Evolutionary conservation across 1,139 yeast species (phyloP), one percentile per base, ranked within the genome.

Genomic region (Candida sp.): DNA sequence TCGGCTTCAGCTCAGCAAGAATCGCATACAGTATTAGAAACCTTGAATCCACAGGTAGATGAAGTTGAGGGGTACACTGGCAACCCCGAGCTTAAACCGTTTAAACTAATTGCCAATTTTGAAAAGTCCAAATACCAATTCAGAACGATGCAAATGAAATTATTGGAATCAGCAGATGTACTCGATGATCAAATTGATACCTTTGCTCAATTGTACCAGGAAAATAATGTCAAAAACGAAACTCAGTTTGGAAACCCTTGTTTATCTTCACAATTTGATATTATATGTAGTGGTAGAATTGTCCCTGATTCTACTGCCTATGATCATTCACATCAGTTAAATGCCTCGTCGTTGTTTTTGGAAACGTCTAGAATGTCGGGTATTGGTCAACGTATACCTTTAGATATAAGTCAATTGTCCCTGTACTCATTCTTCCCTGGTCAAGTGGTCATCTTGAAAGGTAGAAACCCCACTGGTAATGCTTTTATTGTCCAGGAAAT

Each of bases 91-190:
- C 50, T 54, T 3, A 62, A 66, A 37, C 71, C 74, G 9, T 70
- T 79, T 23, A 76, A 66, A 49, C 60, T 88, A 27, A 63, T 76
- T 9, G 79, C 87, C 5, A 82, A 84, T 55, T 87, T 87, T 54
- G 93, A 90, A 54, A 71, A 85, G 4, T 65, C 77, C 39, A 87
- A 87, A 55, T 91, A 79, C 63, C 79, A 79, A 44, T 90, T 84
- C 63, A 75, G 97, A 45, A 88, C 97, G 11, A 89, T 91, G 97
- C 80, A 95, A 48, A 93, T 88, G 74, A 89, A 88, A 57, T 64
- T 91, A 25, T 73, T 88, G 29, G 98, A 90, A 55, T 80, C 87
- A 40, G 93, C 97, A 2, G 97, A 89, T 63, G 86, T 86, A 32
- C 69, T 93, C 33, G 98, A 95, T 64, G 96, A 90, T 46, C 96